Conservation (phyloP, 2,329 filamentous ascomycete genomes). For the Pestalotiopsis sp. region DNA sequence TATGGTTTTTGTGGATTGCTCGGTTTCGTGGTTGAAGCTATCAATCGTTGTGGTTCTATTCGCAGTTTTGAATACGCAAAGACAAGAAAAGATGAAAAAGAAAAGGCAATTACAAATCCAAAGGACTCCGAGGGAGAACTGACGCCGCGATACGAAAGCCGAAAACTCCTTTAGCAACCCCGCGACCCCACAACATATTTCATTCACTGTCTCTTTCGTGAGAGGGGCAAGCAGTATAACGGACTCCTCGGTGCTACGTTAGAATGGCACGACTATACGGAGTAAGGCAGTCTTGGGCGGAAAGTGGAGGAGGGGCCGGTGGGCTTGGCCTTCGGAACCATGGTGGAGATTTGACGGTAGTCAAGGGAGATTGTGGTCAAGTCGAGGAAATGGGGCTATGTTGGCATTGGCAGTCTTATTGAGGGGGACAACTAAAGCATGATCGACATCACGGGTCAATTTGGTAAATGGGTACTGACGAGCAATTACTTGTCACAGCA, state of each 20-base stretch:
- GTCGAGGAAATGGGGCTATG: not conserved
- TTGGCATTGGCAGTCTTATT: not conserved
- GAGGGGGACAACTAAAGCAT: too few relatives aligned
- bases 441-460: too few relatives aligned
- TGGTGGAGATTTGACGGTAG: not conserved
- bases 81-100: not conserved
- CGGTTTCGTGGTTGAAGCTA: too few relatives aligned
- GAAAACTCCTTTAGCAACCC: not conserved
- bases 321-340: not conserved
- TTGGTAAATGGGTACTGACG: too few relatives aligned
- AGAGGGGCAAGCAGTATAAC: constrained; percentile 1
- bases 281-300: not conserved
- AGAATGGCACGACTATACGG: not conserved
- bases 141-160: not conserved
- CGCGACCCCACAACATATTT: constrained; percentile 4
- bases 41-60: too few relatives aligned
- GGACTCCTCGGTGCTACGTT: not conserved
- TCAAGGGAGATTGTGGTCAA: not conserved
- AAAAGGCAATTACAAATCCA: not conserved
- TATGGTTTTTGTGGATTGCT: not conserved
- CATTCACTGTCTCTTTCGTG: not conserved
- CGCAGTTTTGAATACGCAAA: not conserved
- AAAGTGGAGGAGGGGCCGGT: constrained; percentile 15
- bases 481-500: too few relatives aligned
- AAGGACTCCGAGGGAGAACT: not conserved